Evolutionary conservation across 768 basidiomycete genomes (phyloP), one percentile per base, ranked within the genome.

Genomic region (Chalciporus pseudorubinellus): DNA sequence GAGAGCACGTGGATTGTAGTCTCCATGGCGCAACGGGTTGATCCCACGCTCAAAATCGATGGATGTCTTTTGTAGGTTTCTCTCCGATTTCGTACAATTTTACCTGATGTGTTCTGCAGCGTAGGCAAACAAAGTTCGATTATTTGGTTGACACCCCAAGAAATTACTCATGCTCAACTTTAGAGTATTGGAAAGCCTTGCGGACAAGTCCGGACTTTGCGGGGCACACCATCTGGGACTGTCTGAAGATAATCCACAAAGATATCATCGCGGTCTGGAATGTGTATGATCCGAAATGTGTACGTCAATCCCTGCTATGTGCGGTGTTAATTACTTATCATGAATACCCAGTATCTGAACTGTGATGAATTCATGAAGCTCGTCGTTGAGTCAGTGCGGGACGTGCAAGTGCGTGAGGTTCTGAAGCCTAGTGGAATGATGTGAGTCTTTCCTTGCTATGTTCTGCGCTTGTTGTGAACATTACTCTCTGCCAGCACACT

Each of bases 401-500:
- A 26, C 26, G 26, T 26, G 26, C 26, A 26, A 26, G 26, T 26
- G 26, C 5, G 3, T 26, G 5, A 26, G 6, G 6, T 26, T 26
- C 26, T 26, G 9, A 26, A 26, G 26, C 26, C 26, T 26, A 26
- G 26, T 26, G 26, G 26, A 26, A 26, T 26, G 26, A 31, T 26
- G 26, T 26, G 26, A 31, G 29, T n/a, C 34, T n/a, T 36, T n/a
- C 6, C 14, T 16, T 3, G 3, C n/a, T 2, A 9, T 26, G 24
- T 7, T 7, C 3, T 26, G 26, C 9, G 26, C 26, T 26, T 26
- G 26, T 7, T 26, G 26, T 26, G 9, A 26, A 6, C 9, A 6
- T 26, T 1, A 26, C 26, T 7, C 26, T 80, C 82, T 57, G 74
- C 10, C n/a, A 36, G 34, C 16, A 4, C 16, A 4, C 16, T 36